A percentile compares a stretch with the other conserved stretches of the same genome.
These are phyloP conservation scores for Fusarium palustre DNA, from an alignment of 2,329 filamentous ascomycete genomes.

Conservation along the genomic window DNA sequence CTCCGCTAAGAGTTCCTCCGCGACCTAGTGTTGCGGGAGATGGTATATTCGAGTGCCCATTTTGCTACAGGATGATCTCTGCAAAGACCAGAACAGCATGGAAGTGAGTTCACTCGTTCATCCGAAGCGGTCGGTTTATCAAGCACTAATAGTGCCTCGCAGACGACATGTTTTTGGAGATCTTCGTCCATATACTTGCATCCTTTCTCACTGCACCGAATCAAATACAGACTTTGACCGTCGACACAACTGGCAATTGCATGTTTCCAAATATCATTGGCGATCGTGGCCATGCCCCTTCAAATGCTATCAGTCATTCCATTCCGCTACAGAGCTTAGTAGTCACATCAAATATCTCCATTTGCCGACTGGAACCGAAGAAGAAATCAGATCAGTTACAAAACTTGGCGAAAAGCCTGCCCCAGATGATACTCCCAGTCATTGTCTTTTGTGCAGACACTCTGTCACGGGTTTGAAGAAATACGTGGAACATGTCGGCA, in stretches of 20 bases:
- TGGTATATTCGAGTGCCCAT: constrained; percentile 55
- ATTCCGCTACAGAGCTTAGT: neutral
- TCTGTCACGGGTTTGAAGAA: constrained; percentile 14
- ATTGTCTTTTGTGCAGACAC: constrained; percentile 38
- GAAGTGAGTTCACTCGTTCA: constrained; percentile 44
- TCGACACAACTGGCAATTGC: constrained; percentile 42
- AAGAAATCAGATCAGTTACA: neutral
- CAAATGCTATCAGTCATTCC: constrained; percentile 19
- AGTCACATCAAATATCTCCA: constrained; percentile 5
- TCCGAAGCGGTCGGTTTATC: fast-evolving
- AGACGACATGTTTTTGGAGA: constrained; percentile 55
- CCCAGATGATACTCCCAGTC: neutral
- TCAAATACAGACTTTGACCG: constrained; percentile 37
- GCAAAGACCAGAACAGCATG: constrained; percentile 46
- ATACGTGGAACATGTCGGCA: constrained; percentile 46
- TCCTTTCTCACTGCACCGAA: constrained; percentile 44
- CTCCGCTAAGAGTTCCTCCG: constrained; percentile 36
- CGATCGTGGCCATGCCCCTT: constrained; percentile 41
- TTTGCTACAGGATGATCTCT: constrained; percentile 54
- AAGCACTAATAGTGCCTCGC: fast-evolving
- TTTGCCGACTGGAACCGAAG: neutral
- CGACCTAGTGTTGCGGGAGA: constrained; percentile 37
- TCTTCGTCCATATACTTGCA: constrained; percentile 54
- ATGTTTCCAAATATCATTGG: constrained; percentile 45
- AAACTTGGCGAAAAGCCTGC: constrained; percentile 1